phyloP scores from a whole-genome alignment of 805 yeast species.

The Candida broadrunensis region DNA sequence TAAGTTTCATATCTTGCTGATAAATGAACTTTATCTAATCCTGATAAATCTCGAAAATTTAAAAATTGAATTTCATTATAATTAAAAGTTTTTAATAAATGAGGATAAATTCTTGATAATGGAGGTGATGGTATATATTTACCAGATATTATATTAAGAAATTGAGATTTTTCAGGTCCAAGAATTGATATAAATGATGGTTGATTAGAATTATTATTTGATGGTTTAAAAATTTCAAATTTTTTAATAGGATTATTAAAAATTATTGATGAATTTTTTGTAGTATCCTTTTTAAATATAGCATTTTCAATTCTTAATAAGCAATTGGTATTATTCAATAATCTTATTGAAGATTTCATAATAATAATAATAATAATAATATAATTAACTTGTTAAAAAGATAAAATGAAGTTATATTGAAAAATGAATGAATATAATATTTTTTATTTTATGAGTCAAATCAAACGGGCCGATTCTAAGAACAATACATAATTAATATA shows the following conservation, averaged over 20 bases:
- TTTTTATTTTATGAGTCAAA: too few species aligned
- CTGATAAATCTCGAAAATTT: constrained; percentile 33
- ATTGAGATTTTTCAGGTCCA: constrained; percentile 48
- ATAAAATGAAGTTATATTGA: neutral
- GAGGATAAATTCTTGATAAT: constrained; percentile 54
- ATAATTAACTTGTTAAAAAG: too few species aligned
- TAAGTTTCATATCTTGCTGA: constrained; percentile 88
- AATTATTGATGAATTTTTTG: constrained; percentile 7
- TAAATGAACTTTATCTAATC: constrained; percentile 57
- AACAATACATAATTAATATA: too few species aligned
- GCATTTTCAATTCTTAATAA: constrained; percentile 22
- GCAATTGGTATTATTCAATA: constrained; percentile 8
- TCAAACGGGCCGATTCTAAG: too few species aligned
- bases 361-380: too few species aligned
- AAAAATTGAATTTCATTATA: constrained; percentile 30
- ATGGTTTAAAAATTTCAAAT: constrained; percentile 20
- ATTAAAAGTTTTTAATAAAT: constrained; percentile 23
- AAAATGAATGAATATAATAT: too few species aligned
- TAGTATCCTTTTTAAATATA: constrained; percentile 13
- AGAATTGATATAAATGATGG: constrained; percentile 28
- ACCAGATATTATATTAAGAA: constrained; percentile 58
- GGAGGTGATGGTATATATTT: constrained; percentile 52
- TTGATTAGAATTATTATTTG: neutral
- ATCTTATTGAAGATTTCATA: neutral
- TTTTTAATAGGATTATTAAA: constrained; percentile 23